These are phyloP conservation scores for Neonectria magnoliae DNA, from an alignment of 2,329 filamentous ascomycete species.

Conservation along the genomic window DNA sequence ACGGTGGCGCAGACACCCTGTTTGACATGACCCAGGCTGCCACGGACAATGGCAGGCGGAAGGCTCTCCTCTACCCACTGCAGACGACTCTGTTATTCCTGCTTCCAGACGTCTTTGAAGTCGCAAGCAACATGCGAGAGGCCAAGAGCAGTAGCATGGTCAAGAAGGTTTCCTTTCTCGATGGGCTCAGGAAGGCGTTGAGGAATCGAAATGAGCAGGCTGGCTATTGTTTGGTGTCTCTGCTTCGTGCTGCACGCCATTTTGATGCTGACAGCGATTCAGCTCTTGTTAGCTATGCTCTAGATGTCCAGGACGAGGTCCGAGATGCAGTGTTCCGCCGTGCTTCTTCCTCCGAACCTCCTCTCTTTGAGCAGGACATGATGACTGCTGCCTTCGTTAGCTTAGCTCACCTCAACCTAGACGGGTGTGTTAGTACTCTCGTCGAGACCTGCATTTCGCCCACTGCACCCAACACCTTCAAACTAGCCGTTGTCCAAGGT, in stretches of 20 bases:
- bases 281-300: conserved; percentile 71
- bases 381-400: conserved; percentile 75
- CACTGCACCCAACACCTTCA: conserved; percentile 68
- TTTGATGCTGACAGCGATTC: conserved; percentile 72
- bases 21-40: conserved; percentile 75
- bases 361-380: conserved; percentile 69
- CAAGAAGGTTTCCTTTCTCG: conserved; percentile 74
- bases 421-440: conserved; percentile 66
- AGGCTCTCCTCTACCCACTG: conserved; percentile 67
- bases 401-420: conserved; percentile 69
- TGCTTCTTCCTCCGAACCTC: conserved; percentile 57
- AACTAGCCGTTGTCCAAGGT: conserved; percentile 69
- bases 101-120: conserved; percentile 75
- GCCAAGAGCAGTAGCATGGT: conserved; percentile 69
- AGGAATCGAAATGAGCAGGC: conserved; percentile 73
- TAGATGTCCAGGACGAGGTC: conserved; percentile 76
- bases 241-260: conserved; percentile 71
- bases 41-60: conserved; percentile 65
- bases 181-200: conserved; percentile 69
- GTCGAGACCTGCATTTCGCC: conserved; percentile 65
- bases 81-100: conserved; percentile 71
- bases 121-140: conserved; percentile 73
- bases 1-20: conserved; percentile 72
- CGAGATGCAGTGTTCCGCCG: conserved; percentile 72
- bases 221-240: conserved; percentile 70